Evolutionary conservation across 495 filamentous ascomycete genomes (phyloP), one percentile per base, ranked within the genome.

Genomic region (Penicillium atrosanguineum): DNA sequence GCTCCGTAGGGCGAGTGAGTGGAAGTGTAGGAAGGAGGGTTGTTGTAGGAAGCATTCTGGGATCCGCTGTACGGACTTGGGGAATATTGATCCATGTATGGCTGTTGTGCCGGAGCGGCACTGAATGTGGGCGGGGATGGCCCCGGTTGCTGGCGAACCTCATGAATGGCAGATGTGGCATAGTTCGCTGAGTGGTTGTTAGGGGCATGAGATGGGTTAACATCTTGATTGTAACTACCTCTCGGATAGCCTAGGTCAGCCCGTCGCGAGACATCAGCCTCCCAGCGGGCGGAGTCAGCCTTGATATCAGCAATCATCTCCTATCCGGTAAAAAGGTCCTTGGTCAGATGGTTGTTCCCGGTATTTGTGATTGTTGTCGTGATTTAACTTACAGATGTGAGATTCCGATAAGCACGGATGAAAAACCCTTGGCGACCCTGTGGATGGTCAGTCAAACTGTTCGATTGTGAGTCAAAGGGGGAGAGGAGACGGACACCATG

Each of bases 271-370:
- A 82, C 77, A 48, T 90, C 88, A 63, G 82, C 79, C 69, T 87
- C 84, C 89, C 89, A 95, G 64, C 87, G 83, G 62, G 77, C 78
- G 21, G 90, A 92, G 71, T 94, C 90, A 65, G 80, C 77, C 67
- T 90, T 90, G 53, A 95, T 71, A 76, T 95, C 90, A 73, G 84
- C 79, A 62, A 93, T 90, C 89, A 93, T 93, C 68, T 88, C 87
- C 90, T 95, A 65, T 45, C 64, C 42, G 26, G 44, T 40, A 60
- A 66, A 48, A 53, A 49, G 54, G 46, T 50, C 47, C 45, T 39
- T 50, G 37, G 56, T 66, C 50, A 60, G 63, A 59, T 59, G 53
- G n/a, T 52, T 55, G 44, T 53, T 44, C 38, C 38, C 44, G 16
- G 53, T 36, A 18, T 50, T 46, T 34, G 14, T 48, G 48, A 9